Conservation (phyloP, 108 stramenopile species). For the Cyclotella atomus region DNA sequence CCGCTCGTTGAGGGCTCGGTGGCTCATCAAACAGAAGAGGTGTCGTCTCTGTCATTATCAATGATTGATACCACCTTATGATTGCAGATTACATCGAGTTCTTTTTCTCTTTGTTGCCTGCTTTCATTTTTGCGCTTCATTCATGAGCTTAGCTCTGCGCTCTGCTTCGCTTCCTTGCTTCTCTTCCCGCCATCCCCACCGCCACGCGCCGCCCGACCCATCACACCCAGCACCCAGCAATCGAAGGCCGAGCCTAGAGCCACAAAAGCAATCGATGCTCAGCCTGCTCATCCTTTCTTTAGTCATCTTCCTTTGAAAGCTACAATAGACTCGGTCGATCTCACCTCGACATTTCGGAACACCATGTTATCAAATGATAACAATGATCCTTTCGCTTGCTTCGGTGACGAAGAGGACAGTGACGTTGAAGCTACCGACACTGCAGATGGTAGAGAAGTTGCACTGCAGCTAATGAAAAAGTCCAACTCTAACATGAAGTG, state of each 20-base stretch:
- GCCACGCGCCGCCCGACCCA: too few species aligned
- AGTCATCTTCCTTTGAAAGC: not conserved
- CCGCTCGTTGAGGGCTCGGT: not conserved
- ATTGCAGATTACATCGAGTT: not conserved
- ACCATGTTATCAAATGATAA: too few species aligned
- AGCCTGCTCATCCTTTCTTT: too few species aligned
- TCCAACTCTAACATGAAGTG: not conserved
- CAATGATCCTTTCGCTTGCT: conserved; percentile 42
- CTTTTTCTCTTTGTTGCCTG: not conserved
- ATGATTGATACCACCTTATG: not conserved
- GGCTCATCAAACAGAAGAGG: conserved; percentile 6
- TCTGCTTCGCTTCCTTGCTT: too few species aligned
- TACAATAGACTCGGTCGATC: not conserved
- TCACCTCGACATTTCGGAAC: not conserved
- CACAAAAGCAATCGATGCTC: too few species aligned
- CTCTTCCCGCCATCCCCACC: too few species aligned
- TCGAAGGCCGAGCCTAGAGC: too few species aligned
- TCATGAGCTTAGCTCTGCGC: too few species aligned
- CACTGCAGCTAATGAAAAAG: conserved; percentile 3
- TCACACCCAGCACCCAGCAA: too few species aligned
- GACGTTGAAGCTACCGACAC: conserved; percentile 1
- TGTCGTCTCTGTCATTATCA: conserved; percentile 4
- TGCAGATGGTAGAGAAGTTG: not conserved
- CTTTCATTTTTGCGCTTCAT: not conserved
- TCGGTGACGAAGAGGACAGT: conserved; percentile 44